A percentile compares a stretch with the other conserved stretches of the same genome.
Conservation (phyloP, 228 moss, liverwort and hornwort species). For the Sphagnum fallax region DNA sequence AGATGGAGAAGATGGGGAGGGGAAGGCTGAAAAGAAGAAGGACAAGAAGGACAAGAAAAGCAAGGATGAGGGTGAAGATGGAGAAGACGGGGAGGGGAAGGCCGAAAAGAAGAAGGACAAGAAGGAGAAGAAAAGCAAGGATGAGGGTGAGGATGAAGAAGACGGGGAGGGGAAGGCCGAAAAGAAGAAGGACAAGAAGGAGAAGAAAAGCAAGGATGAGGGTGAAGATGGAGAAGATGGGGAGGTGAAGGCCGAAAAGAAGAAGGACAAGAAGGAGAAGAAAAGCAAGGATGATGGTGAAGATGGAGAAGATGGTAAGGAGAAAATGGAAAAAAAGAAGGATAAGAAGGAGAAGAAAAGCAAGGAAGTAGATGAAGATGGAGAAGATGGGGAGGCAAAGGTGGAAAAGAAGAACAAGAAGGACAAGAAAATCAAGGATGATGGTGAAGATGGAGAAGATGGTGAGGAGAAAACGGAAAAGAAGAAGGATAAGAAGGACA, state of each 20-base stretch:
- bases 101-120: conserved; percentile 1
- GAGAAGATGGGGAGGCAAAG: neutral
- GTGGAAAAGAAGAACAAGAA: conserved; percentile 10
- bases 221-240: conserved; percentile 30
- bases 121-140: conserved; percentile 3
- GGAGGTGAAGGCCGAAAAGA: conserved; percentile 27
- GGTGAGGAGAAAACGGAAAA: neutral
- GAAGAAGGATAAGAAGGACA: neutral
- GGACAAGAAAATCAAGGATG: neutral
- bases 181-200: conserved; percentile 12
- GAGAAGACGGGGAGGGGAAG: neutral
- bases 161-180: conserved; percentile 33
- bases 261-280: conserved; percentile 16
- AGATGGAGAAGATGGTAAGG: neutral
- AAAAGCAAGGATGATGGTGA: conserved; percentile 3
- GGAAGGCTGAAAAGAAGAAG: neutral
- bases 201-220: conserved; percentile 10
- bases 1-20: neutral
- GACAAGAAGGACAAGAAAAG: neutral
- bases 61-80: neutral
- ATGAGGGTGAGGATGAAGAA: conserved; percentile 28
- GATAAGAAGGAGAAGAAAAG: conserved; percentile 2
- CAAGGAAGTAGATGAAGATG: too few relatives aligned
- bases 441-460: neutral
- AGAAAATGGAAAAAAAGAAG: conserved; percentile 1